Evolutionary conservation across 805 yeast species (phyloP), one percentile per base, ranked within the genome.

Genomic region (Saccharomycopsis javanensis): DNA sequence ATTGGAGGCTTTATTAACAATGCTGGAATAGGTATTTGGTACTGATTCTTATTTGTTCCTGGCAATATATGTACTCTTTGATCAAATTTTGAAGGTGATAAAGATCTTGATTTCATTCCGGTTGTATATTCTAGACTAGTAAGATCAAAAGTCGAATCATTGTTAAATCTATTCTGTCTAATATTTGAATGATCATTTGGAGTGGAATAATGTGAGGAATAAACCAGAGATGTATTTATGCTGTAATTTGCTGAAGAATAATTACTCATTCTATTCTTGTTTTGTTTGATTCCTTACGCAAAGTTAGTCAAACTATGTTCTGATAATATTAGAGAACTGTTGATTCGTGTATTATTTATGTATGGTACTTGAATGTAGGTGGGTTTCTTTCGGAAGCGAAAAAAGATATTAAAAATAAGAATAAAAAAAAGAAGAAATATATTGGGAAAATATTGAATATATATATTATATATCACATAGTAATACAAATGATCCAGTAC

Each of bases 11-110:
- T 53, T 27, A 35, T 25, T 28, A 59, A 53, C 4, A 23, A 20
- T 4, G 54, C 55, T 3, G 61, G 61, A 15, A 59, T 37, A n/a
- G 61, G 59, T 15, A 59, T 48, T 8, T 54, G 59, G 33, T 53
- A 53, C 20, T 27, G 30, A 25, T 55, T 58, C 15, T 30, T 38
- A 8, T 18, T n/a, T 5, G 57, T 35, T 16, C 57, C 18, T 5
- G 59, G 59, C 15, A 33, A 25, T 5, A 51, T 15, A 30, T 58
- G 58, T n/a, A 50, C 33, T n/a, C 46, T 30, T 13, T n/a, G 35
- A 28, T 35, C 28, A 18, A 16, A 15, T 30, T 51, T 57, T n/a
- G 20, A n/a, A 25, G 60, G 60, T 10, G 55, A 54, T 8, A 33
- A 15, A 16, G 57, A 42, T n/a, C 57, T 45, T 11, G 54, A 38